These are phyloP conservation scores for Backusella circina DNA, from an alignment of 192 early-diverging fungal genomes.

Conservation along the genomic window DNA sequence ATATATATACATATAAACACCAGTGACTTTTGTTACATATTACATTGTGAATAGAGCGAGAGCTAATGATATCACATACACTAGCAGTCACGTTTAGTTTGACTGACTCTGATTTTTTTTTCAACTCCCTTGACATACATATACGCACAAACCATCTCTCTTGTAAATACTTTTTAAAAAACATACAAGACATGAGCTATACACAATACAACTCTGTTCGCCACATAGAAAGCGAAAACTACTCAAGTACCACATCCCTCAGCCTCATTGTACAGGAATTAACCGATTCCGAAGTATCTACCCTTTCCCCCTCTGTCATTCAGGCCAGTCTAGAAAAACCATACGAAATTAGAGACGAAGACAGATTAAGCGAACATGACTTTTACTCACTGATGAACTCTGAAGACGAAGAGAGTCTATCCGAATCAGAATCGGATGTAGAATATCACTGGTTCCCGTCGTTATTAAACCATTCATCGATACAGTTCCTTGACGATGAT, in stretches of 20 bases:
- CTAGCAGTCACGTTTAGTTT: not conserved
- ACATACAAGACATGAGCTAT: not conserved
- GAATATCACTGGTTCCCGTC: constrained; percentile 16
- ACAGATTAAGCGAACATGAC: not conserved
- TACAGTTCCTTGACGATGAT: constrained; percentile 6
- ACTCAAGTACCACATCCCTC: not conserved
- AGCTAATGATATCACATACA: not conserved
- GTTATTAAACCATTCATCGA: not conserved
- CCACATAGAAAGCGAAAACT: not conserved
- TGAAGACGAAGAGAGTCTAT: not conserved
- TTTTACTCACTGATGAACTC: not conserved
- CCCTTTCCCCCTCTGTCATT: not conserved
- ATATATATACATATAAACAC: too few species aligned
- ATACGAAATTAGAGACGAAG: constrained; percentile 2
- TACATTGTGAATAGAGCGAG: too few species aligned
- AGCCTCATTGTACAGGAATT: not conserved
- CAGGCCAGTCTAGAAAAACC: not conserved
- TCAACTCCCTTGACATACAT: not conserved
- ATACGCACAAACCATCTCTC: not conserved
- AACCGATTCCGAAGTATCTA: not conserved
- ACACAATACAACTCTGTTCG: not conserved
- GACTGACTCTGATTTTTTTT: constrained; percentile 1
- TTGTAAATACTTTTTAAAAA: not conserved
- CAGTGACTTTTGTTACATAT: too few species aligned
- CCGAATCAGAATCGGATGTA: not conserved